These are phyloP conservation scores for Penicillium subrubescens DNA, from an alignment of 495 filamentous ascomycete species.

Conservation along the genomic window DNA sequence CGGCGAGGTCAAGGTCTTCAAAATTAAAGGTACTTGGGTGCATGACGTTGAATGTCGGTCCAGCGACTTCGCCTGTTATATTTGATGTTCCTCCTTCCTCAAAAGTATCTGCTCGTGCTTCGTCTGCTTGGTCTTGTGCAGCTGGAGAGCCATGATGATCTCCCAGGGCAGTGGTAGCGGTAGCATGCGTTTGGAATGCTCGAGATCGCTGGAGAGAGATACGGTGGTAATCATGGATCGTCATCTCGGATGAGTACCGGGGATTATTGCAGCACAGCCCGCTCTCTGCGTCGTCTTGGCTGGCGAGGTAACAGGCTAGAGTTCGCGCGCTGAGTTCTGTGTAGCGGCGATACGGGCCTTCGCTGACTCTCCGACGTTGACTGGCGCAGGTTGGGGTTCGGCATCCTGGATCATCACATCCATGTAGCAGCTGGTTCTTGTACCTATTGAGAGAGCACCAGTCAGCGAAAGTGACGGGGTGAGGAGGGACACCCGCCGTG, in stretches of 20 bases:
- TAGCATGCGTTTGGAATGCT: conserved; percentile 23
- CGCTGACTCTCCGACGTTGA: conserved; percentile 65
- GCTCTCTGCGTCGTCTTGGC: conserved; percentile 72
- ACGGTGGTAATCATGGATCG: conserved; percentile 28
- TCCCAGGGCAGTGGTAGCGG: conserved; percentile 4
- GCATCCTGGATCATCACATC: conserved; percentile 72
- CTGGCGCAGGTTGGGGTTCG: conserved; percentile 79
- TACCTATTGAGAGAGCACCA: conserved; percentile 53
- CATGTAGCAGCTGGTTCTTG: conserved; percentile 79
- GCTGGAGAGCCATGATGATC: background rate
- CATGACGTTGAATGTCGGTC: background rate
- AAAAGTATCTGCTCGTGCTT: background rate
- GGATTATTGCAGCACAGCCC: conserved; percentile 67
- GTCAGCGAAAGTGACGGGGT: background rate
- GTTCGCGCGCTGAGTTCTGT: conserved; percentile 71
- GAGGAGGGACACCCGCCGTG: conserved; percentile 11
- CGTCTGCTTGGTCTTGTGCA: background rate
- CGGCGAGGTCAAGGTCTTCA: conserved; percentile 25
- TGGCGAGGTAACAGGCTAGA: conserved; percentile 76
- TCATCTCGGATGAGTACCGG: conserved; percentile 34
- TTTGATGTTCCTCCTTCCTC: background rate
- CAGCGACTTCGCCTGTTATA: background rate
- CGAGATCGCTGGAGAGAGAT: conserved; percentile 36
- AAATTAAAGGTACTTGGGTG: conserved; percentile 17
- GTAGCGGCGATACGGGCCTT: conserved; percentile 72